Evolutionary conservation across 495 filamentous ascomycete species (phyloP).

Genomic region (Neurospora sp.): DNA sequence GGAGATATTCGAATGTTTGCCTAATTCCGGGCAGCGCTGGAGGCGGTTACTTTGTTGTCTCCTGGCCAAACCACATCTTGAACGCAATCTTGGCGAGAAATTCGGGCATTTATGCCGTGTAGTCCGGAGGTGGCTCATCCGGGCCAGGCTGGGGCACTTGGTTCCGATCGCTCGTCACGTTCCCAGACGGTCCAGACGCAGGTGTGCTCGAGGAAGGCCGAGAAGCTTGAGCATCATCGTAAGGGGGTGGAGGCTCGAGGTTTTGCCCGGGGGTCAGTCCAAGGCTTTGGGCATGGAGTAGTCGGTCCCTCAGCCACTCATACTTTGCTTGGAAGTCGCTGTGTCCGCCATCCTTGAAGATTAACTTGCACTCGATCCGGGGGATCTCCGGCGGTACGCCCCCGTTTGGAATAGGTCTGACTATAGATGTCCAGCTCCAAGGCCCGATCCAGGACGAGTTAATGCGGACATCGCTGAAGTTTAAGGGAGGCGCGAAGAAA

Average conservation of each 20-base stretch:
- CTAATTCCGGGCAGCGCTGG: not conserved
- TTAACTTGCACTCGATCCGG: slow-evolving; percentile 67
- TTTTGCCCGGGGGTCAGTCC: slow-evolving; percentile 39
- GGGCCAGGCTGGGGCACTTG: slow-evolving; percentile 40
- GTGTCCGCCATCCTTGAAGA: slow-evolving; percentile 90
- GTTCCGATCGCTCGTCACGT: slow-evolving; percentile 8
- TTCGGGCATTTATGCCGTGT: slow-evolving; percentile 30
- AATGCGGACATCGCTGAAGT: slow-evolving; percentile 80
- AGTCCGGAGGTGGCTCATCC: slow-evolving; percentile 80
- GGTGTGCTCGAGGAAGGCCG: slow-evolving; percentile 19
- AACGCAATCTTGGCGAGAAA: not conserved
- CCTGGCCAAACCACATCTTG: not conserved
- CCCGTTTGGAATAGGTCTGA: slow-evolving; percentile 75
- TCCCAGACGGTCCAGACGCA: slow-evolving; percentile 2
- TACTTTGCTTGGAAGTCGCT: slow-evolving; percentile 82
- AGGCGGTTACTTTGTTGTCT: not conserved
- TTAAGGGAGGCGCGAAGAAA: slow-evolving; percentile 79
- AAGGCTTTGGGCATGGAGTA: slow-evolving; percentile 69
- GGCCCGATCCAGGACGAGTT: slow-evolving; percentile 92
- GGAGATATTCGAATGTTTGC: not conserved
- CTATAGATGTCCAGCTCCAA: slow-evolving; percentile 74
- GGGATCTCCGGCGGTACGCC: slow-evolving; percentile 68
- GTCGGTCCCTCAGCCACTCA: slow-evolving; percentile 72
- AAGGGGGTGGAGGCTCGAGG: slow-evolving; percentile 79
- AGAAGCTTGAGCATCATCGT: slow-evolving; percentile 38